Evolutionary conservation across 345 rosid genomes (phyloP).

Genomic region (Gossypium mustelinum): DNA sequence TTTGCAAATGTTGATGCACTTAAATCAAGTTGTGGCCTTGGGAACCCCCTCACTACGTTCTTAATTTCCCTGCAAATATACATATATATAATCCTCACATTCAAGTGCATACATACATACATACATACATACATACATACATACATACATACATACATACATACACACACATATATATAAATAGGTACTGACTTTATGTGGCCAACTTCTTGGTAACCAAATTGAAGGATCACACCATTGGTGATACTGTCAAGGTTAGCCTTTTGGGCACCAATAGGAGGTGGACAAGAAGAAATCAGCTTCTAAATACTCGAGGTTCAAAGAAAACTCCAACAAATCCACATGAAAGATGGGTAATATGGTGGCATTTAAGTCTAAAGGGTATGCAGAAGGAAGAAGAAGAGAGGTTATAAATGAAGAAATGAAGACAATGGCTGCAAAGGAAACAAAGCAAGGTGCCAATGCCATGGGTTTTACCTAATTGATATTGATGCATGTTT

Average conservation of each 20-base stretch:
- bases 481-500: neutral
- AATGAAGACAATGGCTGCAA: neutral
- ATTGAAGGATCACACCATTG: conserved; percentile 60
- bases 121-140: too few species aligned
- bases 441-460: neutral
- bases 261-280: conserved; percentile 57
- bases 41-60: conserved; percentile 59
- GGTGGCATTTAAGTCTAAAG: neutral
- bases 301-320: conserved; percentile 83
- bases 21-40: conserved; percentile 73
- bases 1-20: conserved; percentile 52
- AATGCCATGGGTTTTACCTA: neutral
- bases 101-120: neutral
- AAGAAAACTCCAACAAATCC: conserved; percentile 69
- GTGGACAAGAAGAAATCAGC: conserved; percentile 85
- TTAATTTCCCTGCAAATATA: conserved; percentile 53
- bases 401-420: neutral
- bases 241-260: conserved; percentile 59
- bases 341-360: conserved; percentile 21
- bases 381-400: neutral
- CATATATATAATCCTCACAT: neutral
- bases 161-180: neutral
- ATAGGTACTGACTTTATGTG: conserved; percentile 51
- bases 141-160: too few species aligned
- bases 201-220: conserved; percentile 89